These are phyloP conservation scores for Dothideomycetidae sp. DNA, from an alignment of 2,329 filamentous ascomycete species.

Conservation along the genomic window DNA sequence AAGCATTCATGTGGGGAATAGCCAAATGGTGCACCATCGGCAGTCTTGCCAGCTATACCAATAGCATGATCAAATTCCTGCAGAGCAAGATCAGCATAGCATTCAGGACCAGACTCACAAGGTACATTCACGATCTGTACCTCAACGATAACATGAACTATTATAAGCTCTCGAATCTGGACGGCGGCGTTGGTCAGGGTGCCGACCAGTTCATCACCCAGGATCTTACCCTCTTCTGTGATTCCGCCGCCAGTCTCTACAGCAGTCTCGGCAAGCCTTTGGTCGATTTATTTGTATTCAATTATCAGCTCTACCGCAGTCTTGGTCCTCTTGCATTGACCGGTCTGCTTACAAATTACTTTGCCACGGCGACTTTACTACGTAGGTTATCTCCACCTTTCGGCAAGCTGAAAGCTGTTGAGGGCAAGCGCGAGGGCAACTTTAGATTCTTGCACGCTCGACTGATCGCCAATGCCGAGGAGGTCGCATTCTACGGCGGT, in stretches of 20 bases:
- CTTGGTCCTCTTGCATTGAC: conserved; percentile 77
- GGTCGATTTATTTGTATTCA: conserved; percentile 95
- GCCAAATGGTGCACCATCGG: conserved; percentile 92
- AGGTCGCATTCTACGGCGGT: conserved; percentile 93
- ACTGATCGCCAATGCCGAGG: conserved; percentile 90
- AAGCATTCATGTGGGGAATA: conserved; percentile 74
- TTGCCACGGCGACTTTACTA: conserved; percentile 80
- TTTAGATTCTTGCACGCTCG: conserved; percentile 84
- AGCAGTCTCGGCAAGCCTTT: conserved; percentile 95
- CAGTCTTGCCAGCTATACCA: conserved; percentile 87
- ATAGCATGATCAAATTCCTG: conserved; percentile 97
- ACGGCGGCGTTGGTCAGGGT: conserved; percentile 80
- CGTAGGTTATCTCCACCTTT: conserved; percentile 85
- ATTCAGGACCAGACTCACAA: conserved; percentile 83
- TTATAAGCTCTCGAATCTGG: conserved; percentile 85
- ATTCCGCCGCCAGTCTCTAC: conserved; percentile 80
- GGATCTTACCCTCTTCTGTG: conserved; percentile 89
- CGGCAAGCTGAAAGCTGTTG: conserved; percentile 89
- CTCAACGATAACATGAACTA: conserved; percentile 91
- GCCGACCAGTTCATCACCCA: conserved; percentile 97
- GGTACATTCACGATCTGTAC: conserved; percentile 96
- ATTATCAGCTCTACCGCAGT: conserved; percentile 88
- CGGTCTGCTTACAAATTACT: conserved; percentile 82
- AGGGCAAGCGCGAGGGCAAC: conserved; percentile 88
- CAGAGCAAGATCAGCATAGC: conserved; percentile 97